Conservation (phyloP, 2,329 filamentous ascomycete genomes). For the Capronia epimyces region DNA sequence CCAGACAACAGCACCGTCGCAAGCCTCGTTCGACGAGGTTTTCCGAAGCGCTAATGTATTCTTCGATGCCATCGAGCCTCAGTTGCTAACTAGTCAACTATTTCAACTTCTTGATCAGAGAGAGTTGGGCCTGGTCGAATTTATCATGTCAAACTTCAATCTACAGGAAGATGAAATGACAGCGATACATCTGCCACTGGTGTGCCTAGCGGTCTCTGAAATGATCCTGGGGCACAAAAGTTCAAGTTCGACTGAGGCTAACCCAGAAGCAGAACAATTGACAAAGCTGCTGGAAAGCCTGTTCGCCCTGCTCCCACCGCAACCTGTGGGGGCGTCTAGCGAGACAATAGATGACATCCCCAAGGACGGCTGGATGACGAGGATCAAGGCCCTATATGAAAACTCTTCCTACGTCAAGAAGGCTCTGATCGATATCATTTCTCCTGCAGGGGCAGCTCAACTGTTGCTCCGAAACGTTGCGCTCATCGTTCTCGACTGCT, state of each 20-base stretch:
- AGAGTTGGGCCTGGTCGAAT: slow-evolving; percentile 68
- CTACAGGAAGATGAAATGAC: slow-evolving; percentile 89
- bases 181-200: slow-evolving; percentile 19
- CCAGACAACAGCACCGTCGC: slow-evolving; percentile 59
- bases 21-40: slow-evolving; percentile 74
- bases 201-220: slow-evolving; percentile 25
- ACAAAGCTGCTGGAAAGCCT: slow-evolving; percentile 30
- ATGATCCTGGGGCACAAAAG: slow-evolving; percentile 12
- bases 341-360: neutral
- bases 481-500: slow-evolving; percentile 16
- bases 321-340: neutral
- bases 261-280: slow-evolving; percentile 44
- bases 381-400: slow-evolving; percentile 10
- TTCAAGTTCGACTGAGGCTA: slow-evolving; percentile 1
- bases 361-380: slow-evolving; percentile 11
- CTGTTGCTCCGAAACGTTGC: slow-evolving; percentile 17
- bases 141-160: slow-evolving; percentile 84
- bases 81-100: slow-evolving; percentile 82
- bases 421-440: slow-evolving; percentile 6
- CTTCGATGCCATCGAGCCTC: slow-evolving; percentile 94
- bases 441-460: slow-evolving; percentile 8
- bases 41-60: slow-evolving; percentile 90
- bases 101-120: slow-evolving; percentile 49
- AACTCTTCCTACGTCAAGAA: slow-evolving; percentile 15
- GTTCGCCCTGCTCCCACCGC: slow-evolving; percentile 29